Percentiles rank a stretch among this genome's conserved stretches.
phyloP scores from a whole-genome alignment of 2,329 filamentous ascomycete species.

The Stagonosporopsis chrysanthemi region DNA sequence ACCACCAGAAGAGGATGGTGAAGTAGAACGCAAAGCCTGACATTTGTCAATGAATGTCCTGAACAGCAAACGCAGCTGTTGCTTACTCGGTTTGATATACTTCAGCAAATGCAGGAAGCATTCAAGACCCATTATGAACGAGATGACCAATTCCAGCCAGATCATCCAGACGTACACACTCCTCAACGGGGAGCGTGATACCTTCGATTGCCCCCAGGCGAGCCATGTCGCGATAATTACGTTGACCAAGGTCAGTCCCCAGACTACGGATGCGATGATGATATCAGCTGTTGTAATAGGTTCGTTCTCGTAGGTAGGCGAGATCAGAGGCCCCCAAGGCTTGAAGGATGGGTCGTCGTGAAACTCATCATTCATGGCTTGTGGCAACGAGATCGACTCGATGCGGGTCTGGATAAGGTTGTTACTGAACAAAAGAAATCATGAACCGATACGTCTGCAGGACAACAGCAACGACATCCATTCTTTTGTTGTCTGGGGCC shows the following conservation, averaged over 20 bases:
- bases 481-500: slow-evolving; percentile 21
- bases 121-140: slow-evolving; percentile 54
- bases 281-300: slow-evolving; percentile 43
- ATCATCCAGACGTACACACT: slow-evolving; percentile 59
- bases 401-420: not conserved
- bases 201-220: slow-evolving; percentile 39
- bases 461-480: slow-evolving; percentile 5
- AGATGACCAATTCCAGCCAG: slow-evolving; percentile 57
- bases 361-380: slow-evolving; percentile 30
- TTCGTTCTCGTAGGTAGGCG: slow-evolving; percentile 32
- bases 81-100: slow-evolving; percentile 43
- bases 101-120: slow-evolving; percentile 48
- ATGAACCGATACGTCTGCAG: not conserved
- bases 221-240: slow-evolving; percentile 41
- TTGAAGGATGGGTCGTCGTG: slow-evolving; percentile 26
- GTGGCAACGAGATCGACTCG: slow-evolving; percentile 1
- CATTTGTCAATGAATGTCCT: slow-evolving; percentile 1
- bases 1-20: slow-evolving; percentile 48
- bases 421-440: slow-evolving; percentile 3
- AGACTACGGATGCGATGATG: slow-evolving; percentile 42
- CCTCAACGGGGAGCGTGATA: slow-evolving; percentile 36
- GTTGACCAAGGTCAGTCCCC: slow-evolving; percentile 39
- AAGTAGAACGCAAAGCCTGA: slow-evolving; percentile 47
- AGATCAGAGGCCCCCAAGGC: slow-evolving; percentile 39
- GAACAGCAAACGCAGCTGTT: not conserved